Base-by-base conservation (phyloP, 192 early-diverging fungal genomes). In the Geranomyces variabilis region DNA sequence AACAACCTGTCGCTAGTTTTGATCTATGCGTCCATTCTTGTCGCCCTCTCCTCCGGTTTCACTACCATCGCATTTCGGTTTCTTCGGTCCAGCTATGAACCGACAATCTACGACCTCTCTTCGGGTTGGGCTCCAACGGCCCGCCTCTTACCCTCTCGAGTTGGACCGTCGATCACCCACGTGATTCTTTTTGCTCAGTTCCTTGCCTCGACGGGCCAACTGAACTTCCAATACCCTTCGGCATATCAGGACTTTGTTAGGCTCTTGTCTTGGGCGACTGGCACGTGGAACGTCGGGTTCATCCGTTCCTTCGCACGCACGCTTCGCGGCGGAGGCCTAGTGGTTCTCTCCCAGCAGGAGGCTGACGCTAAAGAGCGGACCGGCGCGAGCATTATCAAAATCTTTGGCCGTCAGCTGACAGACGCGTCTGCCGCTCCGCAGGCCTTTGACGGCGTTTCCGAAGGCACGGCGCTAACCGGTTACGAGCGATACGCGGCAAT, bases 51-150 rank as follows among this genome's bases (percentile, higher is more conserved):
- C 7, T 33, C 57, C 8, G 69, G 57, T 12, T 58, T 59, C 12
- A 70, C 69, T 34, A 70, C 69, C 22, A 14, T 62, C 17, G 15
- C 61, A 9, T 12, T 36, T 10, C 56, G 69, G 24, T 62, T 24
- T 19, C 33, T 70, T 6, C 55, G 69, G 0, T 28, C 30, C 12
- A 57, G 58, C 15, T 70, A 62, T 57, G 12, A n/a, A 10, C 55
- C 58, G 13, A 70, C 69, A 21, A 13, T 70, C 29, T 70, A 62
- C 59, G 69, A 70, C 55, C 10, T 70, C 33, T 70, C 69, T 36
- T 70, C 69, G 0, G 69, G 69, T 17, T 70, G 69, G 69, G 56
- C 69, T 0, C 69, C 69, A 24, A 60, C 56, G 7, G 58, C 69
- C 19, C 56, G 58, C 24, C 41, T 70, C 9, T 36, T 70, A 33